A percentile compares a stretch with the other conserved stretches of the same genome.
These are phyloP conservation scores for Sporobolomyces roseus DNA, from an alignment of 768 basidiomycete genomes.

Conservation along the genomic window DNA sequence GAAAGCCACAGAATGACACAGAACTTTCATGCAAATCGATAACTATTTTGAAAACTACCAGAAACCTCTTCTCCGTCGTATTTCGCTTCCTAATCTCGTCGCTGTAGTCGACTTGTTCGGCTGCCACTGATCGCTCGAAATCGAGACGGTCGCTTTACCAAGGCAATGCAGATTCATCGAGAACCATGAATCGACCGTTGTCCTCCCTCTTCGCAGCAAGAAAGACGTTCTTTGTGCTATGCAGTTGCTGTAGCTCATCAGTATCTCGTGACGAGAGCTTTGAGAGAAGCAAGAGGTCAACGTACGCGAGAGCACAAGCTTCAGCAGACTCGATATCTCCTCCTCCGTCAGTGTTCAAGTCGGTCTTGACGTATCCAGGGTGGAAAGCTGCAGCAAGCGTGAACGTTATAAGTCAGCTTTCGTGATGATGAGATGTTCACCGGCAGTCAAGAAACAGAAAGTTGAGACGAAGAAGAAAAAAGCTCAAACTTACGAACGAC, in stretches of 20 bases:
- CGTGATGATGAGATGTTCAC: no score
- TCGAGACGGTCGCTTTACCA: slow-evolving; percentile 4
- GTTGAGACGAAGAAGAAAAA: background rate
- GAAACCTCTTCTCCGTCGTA: no score
- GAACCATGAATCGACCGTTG: slow-evolving; percentile 24
- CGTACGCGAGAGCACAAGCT: background rate
- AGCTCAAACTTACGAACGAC: slow-evolving; percentile 18
- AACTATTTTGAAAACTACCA: no score
- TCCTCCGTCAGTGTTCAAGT: background rate
- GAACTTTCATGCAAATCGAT: no score
- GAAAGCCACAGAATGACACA: no score
- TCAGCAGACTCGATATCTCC: background rate
- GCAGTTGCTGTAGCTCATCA: background rate
- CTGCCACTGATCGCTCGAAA: no score
- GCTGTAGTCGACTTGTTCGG: no score
- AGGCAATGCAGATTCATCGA: slow-evolving; percentile 2
- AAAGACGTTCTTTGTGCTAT: slow-evolving; percentile 32
- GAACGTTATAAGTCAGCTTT: no score
- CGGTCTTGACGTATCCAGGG: slow-evolving; percentile 6
- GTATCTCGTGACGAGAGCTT: no score
- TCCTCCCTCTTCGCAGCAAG: slow-evolving; percentile 7
- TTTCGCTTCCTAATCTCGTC: background rate
- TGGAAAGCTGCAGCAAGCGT: background rate
- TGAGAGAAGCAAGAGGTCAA: no score
- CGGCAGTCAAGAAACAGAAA: no score